These are phyloP conservation scores for Candida dubliniensis DNA, from an alignment of 1,139 yeast species.

Conservation along the genomic window DNA sequence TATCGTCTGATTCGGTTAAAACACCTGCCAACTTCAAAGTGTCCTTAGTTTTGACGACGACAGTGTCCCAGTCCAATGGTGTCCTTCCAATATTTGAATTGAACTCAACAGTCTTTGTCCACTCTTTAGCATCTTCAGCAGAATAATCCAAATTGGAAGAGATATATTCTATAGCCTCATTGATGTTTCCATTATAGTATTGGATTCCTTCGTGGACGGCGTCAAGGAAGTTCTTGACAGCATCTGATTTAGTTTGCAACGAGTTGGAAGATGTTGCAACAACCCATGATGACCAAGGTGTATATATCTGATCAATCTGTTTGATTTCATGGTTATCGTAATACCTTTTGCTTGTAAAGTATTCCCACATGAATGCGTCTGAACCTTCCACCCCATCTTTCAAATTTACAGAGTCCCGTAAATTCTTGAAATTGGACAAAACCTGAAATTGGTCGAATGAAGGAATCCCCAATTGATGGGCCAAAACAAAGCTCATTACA, in stretches of 20 bases:
- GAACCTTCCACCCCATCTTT: conserved; percentile 38
- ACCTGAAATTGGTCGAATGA: conserved; percentile 58
- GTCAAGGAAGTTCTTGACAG: conserved; percentile 43
- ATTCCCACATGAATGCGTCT: conserved; percentile 96
- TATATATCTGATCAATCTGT: conserved; percentile 80
- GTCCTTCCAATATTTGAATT: conserved; percentile 42
- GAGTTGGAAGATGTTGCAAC: conserved; percentile 51
- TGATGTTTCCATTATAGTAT: conserved; percentile 58
- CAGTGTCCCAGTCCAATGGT: conserved; percentile 49
- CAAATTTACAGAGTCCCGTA: conserved; percentile 76
- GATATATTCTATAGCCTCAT: conserved; percentile 69
- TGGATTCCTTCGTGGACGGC: conserved; percentile 67
- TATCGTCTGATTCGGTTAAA: conserved; percentile 36
- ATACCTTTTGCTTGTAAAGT: conserved; percentile 83
- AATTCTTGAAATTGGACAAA: conserved; percentile 66
- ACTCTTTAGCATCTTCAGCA: conserved; percentile 70
- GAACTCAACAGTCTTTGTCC: conserved; percentile 78
- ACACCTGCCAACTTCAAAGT: conserved; percentile 67
- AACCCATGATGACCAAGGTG: conserved; percentile 98
- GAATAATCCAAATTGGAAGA: conserved; percentile 70
- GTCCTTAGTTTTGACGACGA: conserved; percentile 57
- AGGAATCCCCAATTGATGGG: conserved; percentile 47
- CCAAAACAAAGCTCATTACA: conserved; percentile 86
- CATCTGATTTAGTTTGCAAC: conserved; percentile 24
- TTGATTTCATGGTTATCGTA: conserved; percentile 79